A percentile compares a stretch with the other conserved stretches of the same genome.
phyloP scores from a whole-genome alignment of 179 eudicot species.

The Silene coronaria region DNA sequence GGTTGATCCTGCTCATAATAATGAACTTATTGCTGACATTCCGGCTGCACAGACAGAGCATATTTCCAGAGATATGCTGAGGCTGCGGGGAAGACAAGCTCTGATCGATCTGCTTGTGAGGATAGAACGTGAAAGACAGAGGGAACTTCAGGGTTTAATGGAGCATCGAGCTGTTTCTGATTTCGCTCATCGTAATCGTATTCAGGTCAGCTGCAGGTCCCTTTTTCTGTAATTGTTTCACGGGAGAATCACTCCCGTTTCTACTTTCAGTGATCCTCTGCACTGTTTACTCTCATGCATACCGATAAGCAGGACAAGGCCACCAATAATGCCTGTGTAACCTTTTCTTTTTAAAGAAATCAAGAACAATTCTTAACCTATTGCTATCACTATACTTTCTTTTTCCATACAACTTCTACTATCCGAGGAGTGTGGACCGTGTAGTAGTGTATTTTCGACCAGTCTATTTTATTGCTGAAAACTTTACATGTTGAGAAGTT shows the following conservation, averaged over 20 bases:
- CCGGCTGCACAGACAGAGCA: conserved; percentile 79
- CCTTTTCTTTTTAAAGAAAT: not conserved
- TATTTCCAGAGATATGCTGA: conserved; percentile 71
- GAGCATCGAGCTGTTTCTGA: conserved; percentile 97
- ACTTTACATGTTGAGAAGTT: not conserved
- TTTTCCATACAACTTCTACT: not conserved
- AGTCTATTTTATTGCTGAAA: not conserved
- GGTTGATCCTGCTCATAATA: conserved; percentile 40
- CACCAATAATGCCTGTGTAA: not conserved
- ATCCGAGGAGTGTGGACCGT: not conserved
- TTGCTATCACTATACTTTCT: not conserved
- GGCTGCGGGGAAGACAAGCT: conserved; percentile 95
- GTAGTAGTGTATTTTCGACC: not conserved
- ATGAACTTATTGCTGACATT: conserved; percentile 38
- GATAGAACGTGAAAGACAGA: conserved; percentile 84
- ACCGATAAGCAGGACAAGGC: too few species aligned
- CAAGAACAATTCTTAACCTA: conserved; percentile 2
- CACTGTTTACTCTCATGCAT: too few species aligned
- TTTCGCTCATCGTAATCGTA: conserved; percentile 96
- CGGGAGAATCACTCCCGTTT: too few species aligned
- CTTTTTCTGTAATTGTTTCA: not conserved
- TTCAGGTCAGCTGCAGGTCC: conserved; percentile 56
- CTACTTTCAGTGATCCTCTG: too few species aligned
- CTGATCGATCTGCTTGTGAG: conserved; percentile 83
- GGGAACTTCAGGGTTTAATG: conserved; percentile 86